phyloP scores from a whole-genome alignment of 306 rosid genomes.

The Dryas octopetala region DNA sequence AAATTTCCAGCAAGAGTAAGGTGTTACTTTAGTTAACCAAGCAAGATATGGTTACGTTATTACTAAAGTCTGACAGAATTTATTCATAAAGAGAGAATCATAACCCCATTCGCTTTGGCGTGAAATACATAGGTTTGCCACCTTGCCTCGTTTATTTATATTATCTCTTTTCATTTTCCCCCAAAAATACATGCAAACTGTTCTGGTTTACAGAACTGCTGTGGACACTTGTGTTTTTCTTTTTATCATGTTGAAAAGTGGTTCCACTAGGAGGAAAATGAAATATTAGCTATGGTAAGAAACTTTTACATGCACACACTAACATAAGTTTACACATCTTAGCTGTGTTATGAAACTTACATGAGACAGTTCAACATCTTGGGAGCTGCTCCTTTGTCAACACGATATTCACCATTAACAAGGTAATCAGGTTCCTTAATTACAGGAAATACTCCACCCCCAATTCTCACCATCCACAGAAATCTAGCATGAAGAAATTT shows the following conservation, averaged over 20 bases:
- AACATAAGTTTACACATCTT: not conserved
- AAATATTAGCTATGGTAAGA: not conserved
- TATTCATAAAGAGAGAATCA: not conserved
- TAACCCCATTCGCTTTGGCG: not conserved
- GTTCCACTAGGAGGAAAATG: not conserved
- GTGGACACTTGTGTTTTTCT: not conserved
- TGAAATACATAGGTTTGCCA: not conserved
- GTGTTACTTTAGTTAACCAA: not conserved
- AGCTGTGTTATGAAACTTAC: slow-evolving; percentile 54
- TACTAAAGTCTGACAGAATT: not conserved
- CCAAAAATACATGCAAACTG: not conserved
- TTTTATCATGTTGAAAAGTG: not conserved
- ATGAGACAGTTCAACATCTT: slow-evolving; percentile 99
- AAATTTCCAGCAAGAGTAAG: not conserved
- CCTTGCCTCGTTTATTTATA: too few relatives aligned
- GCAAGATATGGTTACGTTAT: not conserved
- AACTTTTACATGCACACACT: not conserved
- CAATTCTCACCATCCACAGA: slow-evolving; percentile 99
- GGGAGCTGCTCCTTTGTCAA: slow-evolving; percentile 98
- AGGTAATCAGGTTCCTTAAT: slow-evolving; percentile 99
- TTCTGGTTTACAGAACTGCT: not conserved
- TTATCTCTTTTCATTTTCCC: not conserved
- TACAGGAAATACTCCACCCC: slow-evolving; percentile 97
- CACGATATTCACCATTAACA: slow-evolving; percentile 96
- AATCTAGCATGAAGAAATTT: slow-evolving; percentile 50